Evolutionary conservation across 208 protist species (phyloP).

Genomic region (Crithidia expoeki): DNA sequence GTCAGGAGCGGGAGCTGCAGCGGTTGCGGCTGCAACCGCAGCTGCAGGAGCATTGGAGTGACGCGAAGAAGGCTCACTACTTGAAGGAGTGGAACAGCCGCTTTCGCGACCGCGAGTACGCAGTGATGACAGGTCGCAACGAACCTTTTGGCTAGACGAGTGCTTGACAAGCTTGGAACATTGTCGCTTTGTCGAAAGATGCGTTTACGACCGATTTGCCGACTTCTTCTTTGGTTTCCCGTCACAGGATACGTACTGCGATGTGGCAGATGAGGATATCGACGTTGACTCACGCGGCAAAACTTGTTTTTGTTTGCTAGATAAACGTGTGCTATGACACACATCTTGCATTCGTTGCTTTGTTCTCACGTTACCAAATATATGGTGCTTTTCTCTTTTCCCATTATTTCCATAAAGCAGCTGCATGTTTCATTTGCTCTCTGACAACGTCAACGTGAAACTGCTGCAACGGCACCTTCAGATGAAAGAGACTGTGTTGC

Average conservation of each 20-base stretch:
- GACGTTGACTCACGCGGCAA: conserved; percentile 5
- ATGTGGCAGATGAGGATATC: conserved; percentile 27
- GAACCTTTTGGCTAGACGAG: not conserved
- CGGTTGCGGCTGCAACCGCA: conserved; percentile 18
- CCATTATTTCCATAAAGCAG: not conserved
- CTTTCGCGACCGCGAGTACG: conserved; percentile 12
- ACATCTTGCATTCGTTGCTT: conserved; percentile 1
- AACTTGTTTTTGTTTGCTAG: conserved; percentile 4
- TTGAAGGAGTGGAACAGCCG: conserved; percentile 23
- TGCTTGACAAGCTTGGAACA: not conserved
- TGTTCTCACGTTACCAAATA: too few species aligned
- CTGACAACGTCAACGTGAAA: too few species aligned
- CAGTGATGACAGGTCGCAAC: not conserved
- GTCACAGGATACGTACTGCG: not conserved
- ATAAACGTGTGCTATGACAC: conserved; percentile 1
- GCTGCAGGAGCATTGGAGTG: conserved; percentile 20
- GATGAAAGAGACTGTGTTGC: too few species aligned
- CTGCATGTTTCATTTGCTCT: not conserved
- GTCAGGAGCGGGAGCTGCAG: conserved; percentile 5
- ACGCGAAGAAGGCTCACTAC: conserved; percentile 24
- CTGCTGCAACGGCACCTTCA: too few species aligned
- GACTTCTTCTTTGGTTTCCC: not conserved
- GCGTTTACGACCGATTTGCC: not conserved
- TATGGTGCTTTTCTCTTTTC: too few species aligned
- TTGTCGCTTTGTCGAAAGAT: not conserved